A percentile compares a stretch with the other conserved stretches of the same genome.
These are phyloP conservation scores for Mycena polygramma DNA, from an alignment of 768 basidiomycete genomes.

Conservation along the genomic window DNA sequence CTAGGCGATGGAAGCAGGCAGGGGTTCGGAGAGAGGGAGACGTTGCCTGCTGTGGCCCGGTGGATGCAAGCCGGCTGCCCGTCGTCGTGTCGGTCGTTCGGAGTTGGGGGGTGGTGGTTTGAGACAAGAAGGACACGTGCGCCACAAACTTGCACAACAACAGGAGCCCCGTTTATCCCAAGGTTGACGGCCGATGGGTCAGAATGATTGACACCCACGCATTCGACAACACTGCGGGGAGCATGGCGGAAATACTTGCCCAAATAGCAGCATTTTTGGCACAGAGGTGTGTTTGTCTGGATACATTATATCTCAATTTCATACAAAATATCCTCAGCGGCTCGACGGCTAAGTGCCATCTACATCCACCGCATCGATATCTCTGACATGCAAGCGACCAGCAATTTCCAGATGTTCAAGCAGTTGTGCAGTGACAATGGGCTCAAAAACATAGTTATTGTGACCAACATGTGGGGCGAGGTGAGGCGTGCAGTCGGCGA, in stretches of 20 bases:
- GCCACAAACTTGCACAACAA: conserved; percentile 54
- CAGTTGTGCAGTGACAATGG: conserved; percentile 64
- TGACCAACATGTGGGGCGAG: conserved; percentile 68
- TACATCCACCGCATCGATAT: conserved; percentile 58
- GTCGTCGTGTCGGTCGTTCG: no score
- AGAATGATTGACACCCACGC: conserved; percentile 71
- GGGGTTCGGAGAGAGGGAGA: no score
- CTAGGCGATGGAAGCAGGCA: no score
- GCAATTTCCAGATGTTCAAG: conserved; percentile 64
- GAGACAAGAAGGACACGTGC: no score
- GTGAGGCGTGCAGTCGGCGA: no score
- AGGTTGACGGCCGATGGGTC: conserved; percentile 55
- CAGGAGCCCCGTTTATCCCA: conserved; percentile 55
- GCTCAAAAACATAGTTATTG: conserved; percentile 64
- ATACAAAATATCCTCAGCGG: conserved; percentile 40
- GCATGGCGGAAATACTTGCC: conserved; percentile 60
- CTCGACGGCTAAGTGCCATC: conserved; percentile 54
- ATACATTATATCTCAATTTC: not conserved
- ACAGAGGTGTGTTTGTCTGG: conserved; percentile 42
- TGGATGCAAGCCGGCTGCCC: conserved; percentile 51
- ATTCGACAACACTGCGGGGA: conserved; percentile 66
- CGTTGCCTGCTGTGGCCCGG: conserved; percentile 55
- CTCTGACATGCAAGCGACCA: conserved; percentile 51
- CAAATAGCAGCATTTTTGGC: conserved; percentile 61
- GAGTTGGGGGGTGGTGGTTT: no score